Base-by-base conservation (phyloP, 768 basidiomycete genomes). In the Termitomyces sp. region DNA sequence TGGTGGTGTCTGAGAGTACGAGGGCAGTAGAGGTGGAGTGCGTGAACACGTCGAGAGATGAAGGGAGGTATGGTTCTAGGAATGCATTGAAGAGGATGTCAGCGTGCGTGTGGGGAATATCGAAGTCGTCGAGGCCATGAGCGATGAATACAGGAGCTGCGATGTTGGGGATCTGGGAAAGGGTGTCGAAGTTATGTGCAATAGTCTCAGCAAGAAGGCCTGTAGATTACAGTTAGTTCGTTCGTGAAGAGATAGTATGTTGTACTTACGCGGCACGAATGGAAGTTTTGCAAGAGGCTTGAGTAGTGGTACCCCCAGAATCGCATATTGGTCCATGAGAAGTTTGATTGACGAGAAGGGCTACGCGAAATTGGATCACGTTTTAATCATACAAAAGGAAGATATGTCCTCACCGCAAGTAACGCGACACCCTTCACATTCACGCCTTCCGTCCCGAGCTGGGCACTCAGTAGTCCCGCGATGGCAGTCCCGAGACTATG, bases 401-500 rank as follows among this genome's bases (percentile, higher is more conserved):
- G 58, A 52, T 49, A 37, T 42, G 17, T 31, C 67, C 75, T 43
- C 55, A 76, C 76, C 65, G 76, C 71, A 72, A 84, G 76, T n/a
- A 86, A 66, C 31, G 81, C 83, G 3, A 82, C 68, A 3, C 84
- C 86, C 56, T 71, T 74, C 34, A 79, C 78, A 29, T 72, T 66
- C 46, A 78, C 68, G 1, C 70, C 72, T 57, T 81, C 81, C 36
- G 74, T 73, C 5, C 81, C 78, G n/a, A 85, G 78, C 37, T 80
- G 71, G 9, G 79, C 77, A 15, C 78, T 73, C 31, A 85, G 73
- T 46, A 80, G 61, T 7, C 76, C 73, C 36, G 76, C 82, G 1
- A 94, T 85, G 5, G 84, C 90, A 0, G 91, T 92, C 0, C 92
- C 92, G 2, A 94, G 75, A 67, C 88, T 90, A 65, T 91, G 89